Conservation (phyloP, 768 basidiomycete genomes). For the Dioszegia hungarica region DNA sequence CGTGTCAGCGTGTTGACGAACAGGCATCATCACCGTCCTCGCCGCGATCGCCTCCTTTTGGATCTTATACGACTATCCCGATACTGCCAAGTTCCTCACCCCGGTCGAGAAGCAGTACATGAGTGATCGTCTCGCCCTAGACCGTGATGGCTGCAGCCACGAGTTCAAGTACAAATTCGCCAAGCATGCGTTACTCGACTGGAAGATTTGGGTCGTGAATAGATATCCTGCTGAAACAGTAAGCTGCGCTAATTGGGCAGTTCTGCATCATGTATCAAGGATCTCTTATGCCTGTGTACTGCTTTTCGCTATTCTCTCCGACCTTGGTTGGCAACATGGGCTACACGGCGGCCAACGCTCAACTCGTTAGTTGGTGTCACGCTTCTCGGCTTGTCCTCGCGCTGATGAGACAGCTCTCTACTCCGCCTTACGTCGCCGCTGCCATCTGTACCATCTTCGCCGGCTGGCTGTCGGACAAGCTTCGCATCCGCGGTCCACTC, state of each 20-base stretch:
- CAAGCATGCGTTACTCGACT: conserved; percentile 22
- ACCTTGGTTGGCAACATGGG: conserved; percentile 27
- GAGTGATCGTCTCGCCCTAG: conserved; percentile 10
- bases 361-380: conserved; percentile 4
- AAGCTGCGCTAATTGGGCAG: no score
- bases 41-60: conserved; percentile 57
- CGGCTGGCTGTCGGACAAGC: conserved; percentile 21
- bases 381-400: neutral
- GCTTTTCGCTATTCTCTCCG: conserved; percentile 26
- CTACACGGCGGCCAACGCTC: conserved; percentile 29
- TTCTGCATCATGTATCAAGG: conserved; percentile 21
- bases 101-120: conserved; percentile 54
- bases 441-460: conserved; percentile 22
- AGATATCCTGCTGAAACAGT: no score
- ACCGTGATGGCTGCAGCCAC: conserved; percentile 20
- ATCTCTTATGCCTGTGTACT: conserved; percentile 25
- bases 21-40: conserved; percentile 9
- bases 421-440: conserved; percentile 32
- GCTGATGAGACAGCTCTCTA: conserved; percentile 10
- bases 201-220: conserved; percentile 22
- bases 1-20: neutral
- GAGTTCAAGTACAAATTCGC: conserved; percentile 27
- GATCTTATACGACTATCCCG: conserved; percentile 77
- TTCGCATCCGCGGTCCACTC: conserved; percentile 22
- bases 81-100: conserved; percentile 68